These are phyloP conservation scores for Cucurbita maxima DNA, from an alignment of 306 rosid genomes.

Conservation along the genomic window DNA sequence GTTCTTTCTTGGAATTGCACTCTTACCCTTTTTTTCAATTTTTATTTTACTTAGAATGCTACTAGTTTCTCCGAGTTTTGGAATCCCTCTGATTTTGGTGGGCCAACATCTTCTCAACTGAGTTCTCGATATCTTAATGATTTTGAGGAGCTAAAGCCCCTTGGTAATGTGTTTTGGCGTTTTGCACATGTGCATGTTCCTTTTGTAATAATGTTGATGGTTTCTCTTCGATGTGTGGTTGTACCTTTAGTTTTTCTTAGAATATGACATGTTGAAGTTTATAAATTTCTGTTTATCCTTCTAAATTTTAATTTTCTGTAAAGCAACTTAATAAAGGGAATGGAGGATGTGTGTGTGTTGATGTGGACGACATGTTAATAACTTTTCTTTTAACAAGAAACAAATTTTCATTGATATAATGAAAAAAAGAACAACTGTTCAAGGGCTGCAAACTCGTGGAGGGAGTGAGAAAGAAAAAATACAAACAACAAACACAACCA, in stretches of 20 bases:
- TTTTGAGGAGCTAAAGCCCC: conserved; percentile 82
- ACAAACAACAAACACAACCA: no score
- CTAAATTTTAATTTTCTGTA: not conserved
- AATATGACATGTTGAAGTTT: not conserved
- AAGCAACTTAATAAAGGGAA: not conserved
- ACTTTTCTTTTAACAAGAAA: not conserved
- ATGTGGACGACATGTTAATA: not conserved
- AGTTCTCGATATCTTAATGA: conserved; percentile 87
- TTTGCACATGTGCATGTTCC: not conserved
- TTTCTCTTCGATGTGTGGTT: conserved; percentile 1
- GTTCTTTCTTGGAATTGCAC: conserved; percentile 3
- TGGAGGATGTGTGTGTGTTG: not conserved
- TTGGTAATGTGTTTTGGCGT: conserved; percentile 35
- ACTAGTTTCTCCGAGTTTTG: conserved; percentile 56
- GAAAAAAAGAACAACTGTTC: no score
- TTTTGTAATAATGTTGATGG: not conserved
- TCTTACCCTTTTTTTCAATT: not conserved
- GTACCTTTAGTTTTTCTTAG: not conserved
- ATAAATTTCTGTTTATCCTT: not conserved
- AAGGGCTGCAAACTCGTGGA: no score
- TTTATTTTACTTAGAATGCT: conserved; percentile 40
- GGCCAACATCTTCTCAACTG: conserved; percentile 33
- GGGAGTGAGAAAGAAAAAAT: no score
- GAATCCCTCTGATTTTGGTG: conserved; percentile 63
- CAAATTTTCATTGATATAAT: no score